Base-by-base conservation (phyloP, 208 protist species). In the Trypanosoma lewisi region DNA sequence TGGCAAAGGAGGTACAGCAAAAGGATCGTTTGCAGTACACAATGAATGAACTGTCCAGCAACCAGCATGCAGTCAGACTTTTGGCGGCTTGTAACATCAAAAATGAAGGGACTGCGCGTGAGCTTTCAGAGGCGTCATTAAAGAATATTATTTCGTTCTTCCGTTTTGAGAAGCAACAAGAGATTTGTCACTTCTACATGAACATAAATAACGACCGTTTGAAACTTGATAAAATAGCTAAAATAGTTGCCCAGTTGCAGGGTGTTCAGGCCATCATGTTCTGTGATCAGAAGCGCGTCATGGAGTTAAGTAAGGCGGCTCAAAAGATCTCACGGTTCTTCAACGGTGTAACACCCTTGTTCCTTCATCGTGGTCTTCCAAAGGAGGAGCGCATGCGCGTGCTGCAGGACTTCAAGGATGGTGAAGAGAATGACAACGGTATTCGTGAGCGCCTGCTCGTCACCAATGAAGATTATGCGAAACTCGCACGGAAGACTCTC, bases 391-490 rank as follows among this genome's bases (percentile, higher is more conserved):
- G 91, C 58, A 68, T 94, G 67, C 45, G 50, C 17, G 69, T 78
- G 11, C 74, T 96, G 2, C 85, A 94, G 70, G 68, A 69, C 48
- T 96, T 96, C 67, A 96, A 96, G 80, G 80, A 87, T 23, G 91
- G 91, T 47, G 80, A 82, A 25, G 58, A 50, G 41, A 93, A 93
- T 63, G 79, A 88, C 25, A 75, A 87, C 50, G 91, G 91, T 55
- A 75, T 93, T 65, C 73, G 70, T 52, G 74, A 96, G 73, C 87
- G 91, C n/a, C 79, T 96, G 47, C 77, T 96, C 44, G 82, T 96
- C 49, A 93, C 91, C 16, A 95, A 75, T 70, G 85, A 91, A 55
- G 91, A 96, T 73, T 96, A 96, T 73, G 91, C 91, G 44, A 94
- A 94, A 75, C 66, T 94, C 42, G 87, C 91, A 12, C 83, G 86